A percentile compares a stretch with the other conserved stretches of the same genome.
Evolutionary conservation across 1,284 basidiomycete genomes (phyloP).

Genomic region (Cystobasidiaceae sp.): DNA sequence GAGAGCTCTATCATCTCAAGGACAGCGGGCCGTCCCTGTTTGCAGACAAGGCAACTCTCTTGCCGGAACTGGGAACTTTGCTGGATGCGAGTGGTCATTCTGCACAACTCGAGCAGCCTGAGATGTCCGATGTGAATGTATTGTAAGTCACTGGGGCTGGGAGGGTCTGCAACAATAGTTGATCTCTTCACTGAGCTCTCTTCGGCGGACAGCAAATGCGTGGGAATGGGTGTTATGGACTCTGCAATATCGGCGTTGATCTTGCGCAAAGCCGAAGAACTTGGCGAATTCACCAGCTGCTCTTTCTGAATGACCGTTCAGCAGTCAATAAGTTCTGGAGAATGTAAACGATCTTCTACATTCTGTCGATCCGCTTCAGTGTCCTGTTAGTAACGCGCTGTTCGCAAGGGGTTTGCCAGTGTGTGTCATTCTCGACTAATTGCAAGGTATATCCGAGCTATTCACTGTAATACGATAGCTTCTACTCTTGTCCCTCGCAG

Average conservation of each 20-base stretch:
- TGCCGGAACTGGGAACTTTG: conserved; percentile 8
- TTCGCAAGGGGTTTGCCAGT: too few relatives aligned
- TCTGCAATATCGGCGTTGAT: conserved; percentile 36
- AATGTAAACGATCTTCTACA: neutral
- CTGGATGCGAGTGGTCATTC: neutral
- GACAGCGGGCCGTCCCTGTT: neutral
- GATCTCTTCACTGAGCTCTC: neutral
- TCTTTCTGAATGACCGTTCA: conserved; percentile 9
- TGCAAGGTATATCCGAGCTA: neutral
- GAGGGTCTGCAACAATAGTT: too few relatives aligned
- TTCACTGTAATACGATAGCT: neutral
- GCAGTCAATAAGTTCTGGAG: neutral
- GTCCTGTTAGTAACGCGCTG: neutral
- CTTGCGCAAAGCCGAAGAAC: conserved; percentile 31
- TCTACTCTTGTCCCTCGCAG: conserved; percentile 53
- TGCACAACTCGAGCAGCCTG: too few relatives aligned
- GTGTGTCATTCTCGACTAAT: neutral
- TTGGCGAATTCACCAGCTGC: conserved; percentile 15
- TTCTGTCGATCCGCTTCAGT: neutral
- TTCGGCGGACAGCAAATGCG: conserved; percentile 33
- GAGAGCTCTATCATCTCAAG: conserved; percentile 36
- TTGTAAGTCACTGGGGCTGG: conserved; percentile 24
- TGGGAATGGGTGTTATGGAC: conserved; percentile 41
- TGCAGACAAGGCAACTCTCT: neutral
- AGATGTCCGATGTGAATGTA: neutral